These are phyloP conservation scores for Leccinum boreale DNA, from an alignment of 768 basidiomycete species.

Conservation along the genomic window DNA sequence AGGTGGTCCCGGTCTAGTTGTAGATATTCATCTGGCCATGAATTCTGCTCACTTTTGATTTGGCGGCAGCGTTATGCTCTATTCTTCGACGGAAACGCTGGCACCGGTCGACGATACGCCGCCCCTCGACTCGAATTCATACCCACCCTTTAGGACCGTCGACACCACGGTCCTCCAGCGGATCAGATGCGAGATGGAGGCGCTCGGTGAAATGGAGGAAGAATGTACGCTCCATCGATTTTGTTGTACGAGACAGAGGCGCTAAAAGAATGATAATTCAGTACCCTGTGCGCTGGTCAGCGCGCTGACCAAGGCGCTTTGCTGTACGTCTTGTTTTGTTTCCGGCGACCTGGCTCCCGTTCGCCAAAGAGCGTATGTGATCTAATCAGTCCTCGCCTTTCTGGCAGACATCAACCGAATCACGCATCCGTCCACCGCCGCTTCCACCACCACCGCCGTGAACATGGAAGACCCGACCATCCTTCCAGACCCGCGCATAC, in stretches of 20 bases:
- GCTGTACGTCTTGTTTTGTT: constrained; percentile 51
- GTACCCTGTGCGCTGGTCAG: constrained; percentile 77
- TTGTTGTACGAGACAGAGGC: neutral
- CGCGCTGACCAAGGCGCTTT: constrained; percentile 88
- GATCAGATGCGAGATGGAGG: constrained; percentile 61
- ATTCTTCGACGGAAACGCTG: constrained; percentile 57
- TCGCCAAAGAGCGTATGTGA: neutral
- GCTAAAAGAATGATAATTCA: constrained; percentile 19
- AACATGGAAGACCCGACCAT: constrained; percentile 31
- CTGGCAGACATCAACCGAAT: constrained; percentile 66
- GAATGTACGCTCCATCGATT: constrained; percentile 32
- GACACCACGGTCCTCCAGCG: constrained; percentile 62
- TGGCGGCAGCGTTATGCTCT: constrained; percentile 63
- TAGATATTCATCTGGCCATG: neutral
- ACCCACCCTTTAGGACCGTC: constrained; percentile 78
- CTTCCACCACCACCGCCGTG: constrained; percentile 16
- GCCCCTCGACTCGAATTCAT: constrained; percentile 70
- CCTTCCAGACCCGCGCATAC: constrained; percentile 53
- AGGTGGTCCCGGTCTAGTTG: constrained; percentile 9
- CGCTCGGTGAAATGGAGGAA: constrained; percentile 44
- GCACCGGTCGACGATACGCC: constrained; percentile 34
- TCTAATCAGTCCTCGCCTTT: constrained; percentile 27
- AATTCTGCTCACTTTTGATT: neutral
- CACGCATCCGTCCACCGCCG: constrained; percentile 28
- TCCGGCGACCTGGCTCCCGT: neutral